Base-by-base conservation (phyloP, 495 filamentous ascomycete species). In the Tuber borchii region DNA sequence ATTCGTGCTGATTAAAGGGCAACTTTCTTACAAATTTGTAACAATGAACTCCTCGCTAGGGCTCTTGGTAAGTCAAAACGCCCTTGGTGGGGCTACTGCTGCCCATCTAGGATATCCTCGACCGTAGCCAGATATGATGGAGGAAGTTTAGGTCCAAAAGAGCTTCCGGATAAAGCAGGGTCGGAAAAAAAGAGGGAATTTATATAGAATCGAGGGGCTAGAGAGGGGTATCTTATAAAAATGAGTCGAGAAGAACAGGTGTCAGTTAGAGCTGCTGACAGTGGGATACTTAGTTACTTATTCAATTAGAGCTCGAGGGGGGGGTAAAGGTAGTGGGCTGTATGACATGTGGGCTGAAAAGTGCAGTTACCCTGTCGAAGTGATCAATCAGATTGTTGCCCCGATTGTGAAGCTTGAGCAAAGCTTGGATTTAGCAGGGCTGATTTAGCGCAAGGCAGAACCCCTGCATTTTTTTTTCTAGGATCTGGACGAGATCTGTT, bases 41-140 rank as follows among this genome's bases (percentile, higher is more conserved):
- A 81, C 22, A 70, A 81, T 78, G 65, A 81, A 81, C 37, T 81
- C 79, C 26, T 81, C 80, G 34, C 31, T 81, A 22, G 80, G 80
- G n/a, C 79, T 81, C 56, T 81, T 81, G 1, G 75, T 48, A 70
- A 78, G 56, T 42, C 39, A 71, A 65, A 81, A 81, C 40, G 48
- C 68, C 39, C 39, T 40, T 40, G 39, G 39, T 40, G 34, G 34
- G 34, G 34, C 34, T 37, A 37, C 34, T 45, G 39, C 70, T 31
- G 42, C 22, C 22, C 48, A 22, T 22, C 22, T 56, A 9, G 48
- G 48, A 56, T 56, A 56, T 31, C 12, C 26, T 22, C n/a, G 56
- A 17, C 26, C 14, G 12, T 65, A 16, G 26, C 26, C 26, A 65
- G 26, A 65, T 26, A 65, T 65, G 26, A 31, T 65, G 26, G 56